Base-by-base conservation (phyloP, 805 yeast genomes). In the Groenewaldozyma tartarivorans region DNA sequence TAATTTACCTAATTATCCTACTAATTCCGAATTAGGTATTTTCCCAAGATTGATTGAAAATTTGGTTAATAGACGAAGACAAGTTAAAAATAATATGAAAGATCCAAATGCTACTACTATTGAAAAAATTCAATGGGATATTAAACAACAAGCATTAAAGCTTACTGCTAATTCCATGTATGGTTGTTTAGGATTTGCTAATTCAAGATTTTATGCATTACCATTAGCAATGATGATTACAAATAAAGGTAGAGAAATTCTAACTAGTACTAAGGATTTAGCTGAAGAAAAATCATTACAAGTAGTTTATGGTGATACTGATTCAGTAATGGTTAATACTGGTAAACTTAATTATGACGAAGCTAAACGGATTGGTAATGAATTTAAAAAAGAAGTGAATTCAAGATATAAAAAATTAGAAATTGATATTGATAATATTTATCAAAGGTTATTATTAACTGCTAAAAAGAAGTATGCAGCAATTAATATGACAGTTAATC, bases 111-210 rank as follows among this genome's bases (percentile, higher is more conserved):
- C 79, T 18, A 69, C 79, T 0, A 67, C 77, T 0, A 63, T 68
- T 13, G 52, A 53, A 40, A 75, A 63, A 42, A 81, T 84, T 0
- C 96, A 90, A 56, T 86, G 81, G 68, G 97, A 92, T 60, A 87
- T 88, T 56, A 85, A 88, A 56, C 98, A 92, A 62, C 94, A 82
- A 59, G 97, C 98, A 0, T 73, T 92, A 58, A 92, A 92, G 60
- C 70, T 92, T 57, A 94, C 98, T 2, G 98, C 98, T 21, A 92
- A 92, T 63, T 92, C 98, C n/a, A 90, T 92, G 96, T 92, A 92
- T 64, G 98, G 98, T 57, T 92, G 97, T 73, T 72, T 92, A 53
- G 98, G 98, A 51, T 88, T 79, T 60, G 82, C 81, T 4, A 74
- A 81, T 53, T 86, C 96, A 18, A 74, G 98, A 54, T 92, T 92